These are phyloP conservation scores for Colletotrichum sp. DNA, from an alignment of 2,329 filamentous ascomycete species.

Conservation along the genomic window DNA sequence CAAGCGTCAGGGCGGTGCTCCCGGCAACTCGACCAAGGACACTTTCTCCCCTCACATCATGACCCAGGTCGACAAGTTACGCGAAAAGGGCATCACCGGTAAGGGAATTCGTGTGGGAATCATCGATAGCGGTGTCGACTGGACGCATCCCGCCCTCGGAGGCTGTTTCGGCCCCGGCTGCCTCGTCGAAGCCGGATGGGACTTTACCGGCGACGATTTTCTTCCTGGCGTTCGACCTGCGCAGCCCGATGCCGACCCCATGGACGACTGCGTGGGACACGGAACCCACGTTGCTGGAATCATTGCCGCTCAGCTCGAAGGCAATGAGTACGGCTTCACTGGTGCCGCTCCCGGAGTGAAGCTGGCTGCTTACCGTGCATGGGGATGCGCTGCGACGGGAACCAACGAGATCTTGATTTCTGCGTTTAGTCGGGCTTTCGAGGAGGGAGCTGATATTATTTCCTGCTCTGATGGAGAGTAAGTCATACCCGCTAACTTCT, in stretches of 20 bases:
- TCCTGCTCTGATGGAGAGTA: slow-evolving; percentile 30
- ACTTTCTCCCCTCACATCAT: neutral
- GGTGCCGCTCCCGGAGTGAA: slow-evolving; percentile 44
- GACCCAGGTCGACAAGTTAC: slow-evolving; percentile 43
- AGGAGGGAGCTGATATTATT: slow-evolving; percentile 43
- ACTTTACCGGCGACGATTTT: slow-evolving; percentile 49
- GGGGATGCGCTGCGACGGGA: slow-evolving; percentile 36
- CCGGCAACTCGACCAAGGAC: slow-evolving; percentile 1
- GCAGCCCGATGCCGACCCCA: slow-evolving; percentile 1
- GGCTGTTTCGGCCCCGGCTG: slow-evolving; percentile 56
- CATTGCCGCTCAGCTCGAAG: slow-evolving; percentile 42
- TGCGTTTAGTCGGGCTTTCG: slow-evolving; percentile 46
- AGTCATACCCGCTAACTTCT: slow-evolving; percentile 20
- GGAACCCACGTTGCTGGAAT: slow-evolving; percentile 52
- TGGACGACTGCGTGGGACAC: slow-evolving; percentile 29
- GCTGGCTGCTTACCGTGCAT: slow-evolving; percentile 43
- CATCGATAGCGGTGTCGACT: slow-evolving; percentile 49
- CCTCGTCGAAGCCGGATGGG: slow-evolving; percentile 50
- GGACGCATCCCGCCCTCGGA: slow-evolving; percentile 55
- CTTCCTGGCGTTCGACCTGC: neutral
- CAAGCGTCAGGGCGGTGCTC: neutral
- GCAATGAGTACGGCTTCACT: slow-evolving; percentile 29
- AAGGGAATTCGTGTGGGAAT: slow-evolving; percentile 48
- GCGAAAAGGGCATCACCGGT: slow-evolving; percentile 47
- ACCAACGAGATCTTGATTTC: slow-evolving; percentile 44